Percentiles rank a stretch among this genome's conserved stretches.
Evolutionary conservation across 208 protist species (phyloP).

Genomic region (Crithidia mellificae): DNA sequence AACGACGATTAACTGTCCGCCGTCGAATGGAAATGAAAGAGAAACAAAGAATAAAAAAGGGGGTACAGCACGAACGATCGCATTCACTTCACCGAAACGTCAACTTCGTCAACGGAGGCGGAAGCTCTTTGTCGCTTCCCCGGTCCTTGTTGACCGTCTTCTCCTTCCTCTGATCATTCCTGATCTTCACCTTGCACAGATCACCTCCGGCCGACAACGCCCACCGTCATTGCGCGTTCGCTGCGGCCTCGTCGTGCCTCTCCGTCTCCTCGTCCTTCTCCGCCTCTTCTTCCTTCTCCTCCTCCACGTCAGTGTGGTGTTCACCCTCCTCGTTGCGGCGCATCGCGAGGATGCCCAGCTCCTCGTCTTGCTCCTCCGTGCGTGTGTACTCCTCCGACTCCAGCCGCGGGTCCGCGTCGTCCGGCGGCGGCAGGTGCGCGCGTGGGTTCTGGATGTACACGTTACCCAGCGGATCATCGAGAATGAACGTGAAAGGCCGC

Average conservation of each 20-base stretch:
- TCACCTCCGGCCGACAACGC: no score
- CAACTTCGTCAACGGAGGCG: no score
- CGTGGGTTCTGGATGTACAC: constrained; percentile 93
- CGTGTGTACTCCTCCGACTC: constrained; percentile 77
- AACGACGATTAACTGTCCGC: no score
- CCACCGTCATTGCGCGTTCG: not conserved
- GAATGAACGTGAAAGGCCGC: constrained; percentile 88
- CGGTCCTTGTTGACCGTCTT: no score
- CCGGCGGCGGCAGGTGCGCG: constrained; percentile 80
- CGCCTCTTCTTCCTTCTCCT: not conserved
- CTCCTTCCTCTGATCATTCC: no score
- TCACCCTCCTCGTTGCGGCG: constrained; percentile 31
- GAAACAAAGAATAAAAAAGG: no score
- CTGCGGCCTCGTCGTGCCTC: not conserved
- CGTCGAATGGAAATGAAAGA: no score
- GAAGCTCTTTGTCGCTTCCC: no score
- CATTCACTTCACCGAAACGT: no score
- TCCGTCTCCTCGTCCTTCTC: not conserved
- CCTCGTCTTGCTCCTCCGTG: constrained; percentile 93
- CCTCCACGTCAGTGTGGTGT: not conserved
- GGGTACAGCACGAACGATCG: no score
- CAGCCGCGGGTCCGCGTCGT: constrained; percentile 86
- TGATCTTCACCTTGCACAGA: no score
- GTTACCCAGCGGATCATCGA: constrained; percentile 93
- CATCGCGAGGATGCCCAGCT: constrained; percentile 91